These are phyloP conservation scores for Monosporascus sp. DNA, from an alignment of 2,329 filamentous ascomycete species.

Conservation along the genomic window DNA sequence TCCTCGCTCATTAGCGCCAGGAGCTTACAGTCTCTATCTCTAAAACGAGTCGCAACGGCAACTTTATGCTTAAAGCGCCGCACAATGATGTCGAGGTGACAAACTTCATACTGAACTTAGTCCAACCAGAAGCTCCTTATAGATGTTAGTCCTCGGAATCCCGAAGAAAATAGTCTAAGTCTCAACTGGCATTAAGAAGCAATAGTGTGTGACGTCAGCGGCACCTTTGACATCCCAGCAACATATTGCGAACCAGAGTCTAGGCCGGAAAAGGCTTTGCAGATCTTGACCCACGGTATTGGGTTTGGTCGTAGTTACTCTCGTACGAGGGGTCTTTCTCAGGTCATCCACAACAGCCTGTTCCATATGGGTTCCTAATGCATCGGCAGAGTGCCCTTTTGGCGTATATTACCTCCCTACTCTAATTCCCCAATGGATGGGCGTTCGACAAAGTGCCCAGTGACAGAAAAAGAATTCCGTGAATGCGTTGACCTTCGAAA, in stretches of 20 bases:
- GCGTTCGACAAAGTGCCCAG: too few relatives aligned
- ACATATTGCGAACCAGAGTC: conserved; percentile 54
- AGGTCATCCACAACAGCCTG: too few relatives aligned
- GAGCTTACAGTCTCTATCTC: conserved; percentile 51
- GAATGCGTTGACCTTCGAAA: too few relatives aligned
- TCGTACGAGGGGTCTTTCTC: too few relatives aligned
- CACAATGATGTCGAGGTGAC: conserved; percentile 49
- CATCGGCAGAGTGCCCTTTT: too few relatives aligned
- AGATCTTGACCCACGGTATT: conserved; percentile 46
- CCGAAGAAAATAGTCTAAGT: not conserved
- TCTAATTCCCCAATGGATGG: too few relatives aligned
- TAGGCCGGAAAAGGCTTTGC: conserved; percentile 32
- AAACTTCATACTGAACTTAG: conserved; percentile 45
- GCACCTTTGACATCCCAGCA: conserved; percentile 49
- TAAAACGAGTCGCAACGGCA: conserved; percentile 43
- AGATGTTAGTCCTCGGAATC: conserved; percentile 23
- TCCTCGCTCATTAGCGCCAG: conserved; percentile 30
- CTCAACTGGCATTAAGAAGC: not conserved
- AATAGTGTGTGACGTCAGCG: conserved; percentile 32
- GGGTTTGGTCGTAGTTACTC: conserved; percentile 28
- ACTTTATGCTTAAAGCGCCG: conserved; percentile 43
- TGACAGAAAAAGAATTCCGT: too few relatives aligned
- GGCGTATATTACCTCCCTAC: too few relatives aligned
- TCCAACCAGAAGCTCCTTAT: conserved; percentile 15
- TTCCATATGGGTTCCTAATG: too few relatives aligned